Evolutionary conservation across 2,329 filamentous ascomycete genomes (phyloP), one percentile per base, ranked within the genome.

Genomic region (Ceratocystis harringtonii): DNA sequence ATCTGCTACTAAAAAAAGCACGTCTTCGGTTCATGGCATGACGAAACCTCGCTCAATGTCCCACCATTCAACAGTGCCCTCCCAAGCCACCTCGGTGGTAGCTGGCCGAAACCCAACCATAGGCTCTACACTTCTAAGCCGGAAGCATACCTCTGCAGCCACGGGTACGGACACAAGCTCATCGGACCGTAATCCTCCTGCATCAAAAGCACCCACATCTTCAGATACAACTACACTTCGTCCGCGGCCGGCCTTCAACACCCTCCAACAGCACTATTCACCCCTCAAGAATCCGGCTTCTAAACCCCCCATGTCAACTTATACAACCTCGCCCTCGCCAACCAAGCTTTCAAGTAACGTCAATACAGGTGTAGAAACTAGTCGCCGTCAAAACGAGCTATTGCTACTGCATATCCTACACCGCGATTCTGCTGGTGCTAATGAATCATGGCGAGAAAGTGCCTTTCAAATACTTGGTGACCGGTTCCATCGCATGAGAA

Each of bases 391-490:
- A 72, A 80, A 84, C 1, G 83, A 86, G 71, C 77, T 89, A 1
- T 75, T 89, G 28, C 84, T 87, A 70, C 76, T 88, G 6, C 83
- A 86, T 61, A 75, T 88, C 6, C 72, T 89, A 25, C 85, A 88
- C 72, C 79, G 80, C 68, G 79, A 80, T 64, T 79, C 81, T 2
- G 73, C 72, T 1, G 68, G 71, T 2, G 78, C 78, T 0, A 71
- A 77, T 1, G 70, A 71, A 2, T 74, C 78, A 64, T 88, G 84
- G 83, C 78, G 79, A 67, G 78, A 74, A 1, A 84, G 81, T 70
- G 85, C 85, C 1, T 77, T 77, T 66, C 67, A 69, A 5, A 77
- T 76, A 62, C 75, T 87, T 2, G 76, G 76, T 0, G 69, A 62
- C 1, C 77, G 78, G 17, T 84, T 85, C 69, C 71, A 70, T 1